Conservation (phyloP, 2,329 filamentous ascomycete species). For the Phaeosphaeria sp. region DNA sequence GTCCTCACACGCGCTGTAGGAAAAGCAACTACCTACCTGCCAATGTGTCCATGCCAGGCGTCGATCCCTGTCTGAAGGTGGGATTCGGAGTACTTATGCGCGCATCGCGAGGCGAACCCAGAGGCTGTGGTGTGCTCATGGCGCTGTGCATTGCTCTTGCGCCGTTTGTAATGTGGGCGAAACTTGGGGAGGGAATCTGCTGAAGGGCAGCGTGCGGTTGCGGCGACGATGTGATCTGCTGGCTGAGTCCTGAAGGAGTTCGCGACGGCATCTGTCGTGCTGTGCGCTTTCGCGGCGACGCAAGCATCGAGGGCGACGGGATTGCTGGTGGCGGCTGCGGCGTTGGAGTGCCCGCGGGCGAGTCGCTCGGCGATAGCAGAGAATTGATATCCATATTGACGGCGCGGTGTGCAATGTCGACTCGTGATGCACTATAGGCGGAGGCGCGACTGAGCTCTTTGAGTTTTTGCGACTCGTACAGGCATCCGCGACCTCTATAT, state of each 20-base stretch:
- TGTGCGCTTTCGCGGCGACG: slow-evolving; percentile 40
- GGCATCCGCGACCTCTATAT: neutral
- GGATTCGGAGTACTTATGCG: slow-evolving; percentile 43
- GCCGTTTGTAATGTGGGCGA: slow-evolving; percentile 38
- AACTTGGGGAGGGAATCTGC: slow-evolving; percentile 37
- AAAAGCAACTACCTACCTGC: slow-evolving; percentile 46
- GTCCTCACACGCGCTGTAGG: neutral
- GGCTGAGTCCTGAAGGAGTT: slow-evolving; percentile 54
- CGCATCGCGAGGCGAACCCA: slow-evolving; percentile 40
- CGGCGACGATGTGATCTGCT: slow-evolving; percentile 47
- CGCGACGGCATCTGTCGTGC: slow-evolving; percentile 45
- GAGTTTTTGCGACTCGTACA: neutral
- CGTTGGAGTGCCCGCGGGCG: slow-evolving; percentile 46
- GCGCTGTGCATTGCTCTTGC: slow-evolving; percentile 38
- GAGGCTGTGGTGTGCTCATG: slow-evolving; percentile 38
- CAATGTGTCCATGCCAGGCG: slow-evolving; percentile 56
- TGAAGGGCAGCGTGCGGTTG: slow-evolving; percentile 46
- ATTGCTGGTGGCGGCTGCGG: slow-evolving; percentile 34
- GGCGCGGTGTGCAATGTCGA: neutral
- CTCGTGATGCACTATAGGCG: slow-evolving; percentile 1
- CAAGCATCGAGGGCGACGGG: slow-evolving; percentile 33
- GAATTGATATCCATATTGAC: slow-evolving; percentile 57
- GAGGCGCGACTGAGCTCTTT: neutral
- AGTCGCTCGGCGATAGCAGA: slow-evolving; percentile 56
- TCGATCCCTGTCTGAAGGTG: slow-evolving; percentile 51